Conservation (phyloP, 495 filamentous ascomycete species). For the Penicillium pancosmium region DNA sequence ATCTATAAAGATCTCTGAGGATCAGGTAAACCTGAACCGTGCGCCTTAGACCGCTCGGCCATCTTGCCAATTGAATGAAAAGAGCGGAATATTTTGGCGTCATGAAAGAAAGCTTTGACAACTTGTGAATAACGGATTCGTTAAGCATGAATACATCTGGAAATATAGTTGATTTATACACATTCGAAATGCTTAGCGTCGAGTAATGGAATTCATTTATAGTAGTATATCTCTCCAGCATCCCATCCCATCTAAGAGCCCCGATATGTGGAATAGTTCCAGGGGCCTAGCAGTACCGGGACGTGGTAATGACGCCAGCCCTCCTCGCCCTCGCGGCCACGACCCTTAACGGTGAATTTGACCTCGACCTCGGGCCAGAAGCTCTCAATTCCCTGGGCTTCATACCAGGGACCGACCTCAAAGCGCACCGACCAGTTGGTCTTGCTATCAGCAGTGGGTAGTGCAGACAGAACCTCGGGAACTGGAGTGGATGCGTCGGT, state of each 20-base stretch:
- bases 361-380: slow-evolving; percentile 95
- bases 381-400: slow-evolving; percentile 65
- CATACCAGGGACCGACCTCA: slow-evolving; percentile 77
- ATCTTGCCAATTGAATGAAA: slow-evolving; percentile 31
- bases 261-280: slow-evolving; percentile 91
- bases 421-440: slow-evolving; percentile 76
- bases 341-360: slow-evolving; percentile 70
- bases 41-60: slow-evolving; percentile 44
- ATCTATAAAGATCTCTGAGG: slow-evolving; percentile 15
- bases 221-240: background rate
- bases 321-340: slow-evolving; percentile 57
- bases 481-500: slow-evolving; percentile 50
- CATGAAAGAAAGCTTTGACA: background rate
- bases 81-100: background rate
- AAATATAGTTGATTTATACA: too few relatives aligned
- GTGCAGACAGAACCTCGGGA: slow-evolving; percentile 50
- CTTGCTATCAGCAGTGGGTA: slow-evolving; percentile 42
- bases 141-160: too few relatives aligned
- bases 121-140: background rate
- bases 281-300: slow-evolving; percentile 84
- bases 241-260: slow-evolving; percentile 48
- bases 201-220: background rate
- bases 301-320: slow-evolving; percentile 86
- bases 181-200: too few relatives aligned
- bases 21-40: slow-evolving; percentile 38